Evolutionary conservation across 257 asterid species (phyloP).

Genomic region (Knoxia roxburghii): DNA sequence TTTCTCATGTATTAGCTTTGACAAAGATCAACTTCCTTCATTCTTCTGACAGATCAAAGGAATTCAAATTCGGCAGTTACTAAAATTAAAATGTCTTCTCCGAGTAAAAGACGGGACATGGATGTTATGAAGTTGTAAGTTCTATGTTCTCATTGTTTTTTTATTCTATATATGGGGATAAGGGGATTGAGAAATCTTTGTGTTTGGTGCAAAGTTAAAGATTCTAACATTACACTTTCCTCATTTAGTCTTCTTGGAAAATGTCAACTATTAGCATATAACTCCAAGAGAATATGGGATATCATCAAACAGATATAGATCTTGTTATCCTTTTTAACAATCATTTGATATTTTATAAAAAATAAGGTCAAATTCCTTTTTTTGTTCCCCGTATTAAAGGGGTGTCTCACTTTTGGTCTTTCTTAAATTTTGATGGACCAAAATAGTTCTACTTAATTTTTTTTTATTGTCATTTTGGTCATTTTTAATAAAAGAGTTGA

Average conservation of each 20-base stretch:
- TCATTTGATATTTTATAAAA: too few species aligned
- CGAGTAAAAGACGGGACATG: slow-evolving; percentile 92
- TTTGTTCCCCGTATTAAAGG: too few species aligned
- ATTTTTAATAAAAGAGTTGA: too few species aligned
- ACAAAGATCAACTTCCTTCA: neutral
- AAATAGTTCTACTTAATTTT: too few species aligned
- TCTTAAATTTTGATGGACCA: too few species aligned
- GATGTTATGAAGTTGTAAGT: slow-evolving; percentile 94
- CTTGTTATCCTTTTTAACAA: too few species aligned
- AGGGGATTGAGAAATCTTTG: neutral
- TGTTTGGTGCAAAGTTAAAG: neutral
- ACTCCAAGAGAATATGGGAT: too few species aligned
- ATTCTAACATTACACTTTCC: neutral
- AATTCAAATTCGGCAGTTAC: neutral
- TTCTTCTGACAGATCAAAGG: slow-evolving; percentile 8
- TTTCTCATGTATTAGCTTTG: neutral
- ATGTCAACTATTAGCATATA: too few species aligned
- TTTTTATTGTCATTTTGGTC: too few species aligned
- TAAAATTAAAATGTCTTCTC: slow-evolving; percentile 61
- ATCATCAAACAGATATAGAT: too few species aligned
- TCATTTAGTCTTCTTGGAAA: neutral
- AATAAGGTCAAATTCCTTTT: too few species aligned
- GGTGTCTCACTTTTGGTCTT: too few species aligned
- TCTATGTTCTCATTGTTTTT: neutral
- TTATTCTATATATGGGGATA: neutral